These are phyloP conservation scores for Thielaviopsis euricoi DNA, from an alignment of 2,329 filamentous ascomycete genomes.

Conservation along the genomic window DNA sequence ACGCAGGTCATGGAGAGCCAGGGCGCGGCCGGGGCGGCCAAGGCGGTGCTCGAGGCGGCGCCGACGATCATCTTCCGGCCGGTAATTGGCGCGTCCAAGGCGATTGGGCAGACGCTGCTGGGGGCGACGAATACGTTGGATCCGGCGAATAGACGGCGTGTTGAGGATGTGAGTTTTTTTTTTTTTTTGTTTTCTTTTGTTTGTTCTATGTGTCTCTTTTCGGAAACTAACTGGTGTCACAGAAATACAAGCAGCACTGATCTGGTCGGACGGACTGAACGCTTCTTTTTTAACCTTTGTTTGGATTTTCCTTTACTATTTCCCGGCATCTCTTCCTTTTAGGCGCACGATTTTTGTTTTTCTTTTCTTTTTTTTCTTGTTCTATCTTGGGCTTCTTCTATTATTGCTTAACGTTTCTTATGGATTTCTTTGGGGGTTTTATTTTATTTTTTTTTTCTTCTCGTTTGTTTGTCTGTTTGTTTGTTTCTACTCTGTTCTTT, in stretches of 20 bases:
- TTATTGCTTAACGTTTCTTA: neutral
- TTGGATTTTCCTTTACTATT: too few relatives aligned
- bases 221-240: neutral
- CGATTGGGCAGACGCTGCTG: slow-evolving; percentile 73
- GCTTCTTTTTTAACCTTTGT: too few relatives aligned
- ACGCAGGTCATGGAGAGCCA: slow-evolving; percentile 78
- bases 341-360: neutral
- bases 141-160: slow-evolving; percentile 59
- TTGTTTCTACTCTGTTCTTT: neutral
- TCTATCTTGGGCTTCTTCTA: neutral
- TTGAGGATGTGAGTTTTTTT: slow-evolving; percentile 66
- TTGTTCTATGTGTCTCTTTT: neutral
- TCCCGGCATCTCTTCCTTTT: neutral
- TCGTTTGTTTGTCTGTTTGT: neutral
- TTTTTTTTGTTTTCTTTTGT: neutral
- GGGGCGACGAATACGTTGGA: slow-evolving; percentile 88
- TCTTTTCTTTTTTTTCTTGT: neutral
- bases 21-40: slow-evolving; percentile 64
- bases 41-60: slow-evolving; percentile 60
- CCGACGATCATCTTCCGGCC: slow-evolving; percentile 89
- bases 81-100: slow-evolving; percentile 78
- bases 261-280: too few relatives aligned
- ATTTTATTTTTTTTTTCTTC: neutral
- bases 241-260: slow-evolving; percentile 32
- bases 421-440: neutral